A percentile compares a stretch with the other conserved stretches of the same genome.
Evolutionary conservation across 345 rosid species (phyloP).

Genomic region (Eucalyptus regnans): DNA sequence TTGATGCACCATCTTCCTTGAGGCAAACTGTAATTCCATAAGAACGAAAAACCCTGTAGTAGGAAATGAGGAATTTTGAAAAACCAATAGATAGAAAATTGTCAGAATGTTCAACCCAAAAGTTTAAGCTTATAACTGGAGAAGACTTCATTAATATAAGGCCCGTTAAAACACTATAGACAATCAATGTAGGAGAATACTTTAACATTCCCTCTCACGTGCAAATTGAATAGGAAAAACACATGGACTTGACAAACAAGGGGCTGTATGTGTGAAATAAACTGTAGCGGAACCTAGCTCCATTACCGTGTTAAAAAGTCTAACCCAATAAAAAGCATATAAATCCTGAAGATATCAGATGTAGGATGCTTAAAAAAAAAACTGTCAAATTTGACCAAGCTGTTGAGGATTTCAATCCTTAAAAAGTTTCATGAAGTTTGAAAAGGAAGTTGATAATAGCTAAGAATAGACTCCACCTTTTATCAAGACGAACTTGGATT

Average conservation of each 20-base stretch:
- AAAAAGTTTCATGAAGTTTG: background rate
- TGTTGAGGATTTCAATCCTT: background rate
- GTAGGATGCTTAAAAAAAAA: background rate
- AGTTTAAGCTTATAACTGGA: background rate
- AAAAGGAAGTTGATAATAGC: background rate
- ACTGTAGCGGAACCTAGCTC: background rate
- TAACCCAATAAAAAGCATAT: background rate
- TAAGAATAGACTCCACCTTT: background rate
- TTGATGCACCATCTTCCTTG: background rate
- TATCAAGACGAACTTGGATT: background rate
- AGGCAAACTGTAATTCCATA: background rate
- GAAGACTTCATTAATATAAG: background rate
- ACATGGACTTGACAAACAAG: background rate
- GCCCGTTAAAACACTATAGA: background rate
- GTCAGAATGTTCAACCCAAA: background rate
- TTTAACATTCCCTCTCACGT: background rate
- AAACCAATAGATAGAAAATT: background rate
- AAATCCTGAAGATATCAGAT: background rate
- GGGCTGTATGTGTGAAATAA: background rate
- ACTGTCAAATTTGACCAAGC: background rate
- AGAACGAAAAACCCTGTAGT: background rate
- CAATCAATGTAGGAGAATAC: background rate
- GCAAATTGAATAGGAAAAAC: background rate
- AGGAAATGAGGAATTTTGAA: background rate
- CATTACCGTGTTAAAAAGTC: background rate